These are phyloP conservation scores for Elaeagnus macrophylla DNA, from an alignment of 306 rosid species.

Conservation along the genomic window DNA sequence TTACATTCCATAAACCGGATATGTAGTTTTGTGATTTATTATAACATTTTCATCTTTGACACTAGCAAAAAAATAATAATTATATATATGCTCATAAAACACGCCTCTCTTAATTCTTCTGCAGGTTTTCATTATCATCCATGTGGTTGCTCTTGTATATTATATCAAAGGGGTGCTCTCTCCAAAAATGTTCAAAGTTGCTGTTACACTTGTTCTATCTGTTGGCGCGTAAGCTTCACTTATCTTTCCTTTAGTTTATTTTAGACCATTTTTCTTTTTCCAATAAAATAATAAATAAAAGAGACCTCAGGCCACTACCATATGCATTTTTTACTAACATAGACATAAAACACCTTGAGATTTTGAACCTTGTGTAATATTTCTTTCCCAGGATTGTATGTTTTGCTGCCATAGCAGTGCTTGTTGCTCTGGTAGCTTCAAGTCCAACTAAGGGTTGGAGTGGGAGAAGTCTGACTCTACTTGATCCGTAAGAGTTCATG, in stretches of 20 bases:
- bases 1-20: too few species aligned
- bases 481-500: slow-evolving; percentile 73
- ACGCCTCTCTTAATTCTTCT: background rate
- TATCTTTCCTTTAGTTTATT: slow-evolving; percentile 14
- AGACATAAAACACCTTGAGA: slow-evolving; percentile 19
- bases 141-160: slow-evolving; percentile 91
- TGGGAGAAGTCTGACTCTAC: slow-evolving; percentile 93
- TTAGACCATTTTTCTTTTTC: background rate
- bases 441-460: slow-evolving; percentile 99
- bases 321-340: too few species aligned
- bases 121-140: slow-evolving; percentile 92
- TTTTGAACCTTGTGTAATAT: slow-evolving; percentile 15
- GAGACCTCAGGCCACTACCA: too few species aligned
- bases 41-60: too few species aligned
- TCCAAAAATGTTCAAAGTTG: slow-evolving; percentile 89
- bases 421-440: slow-evolving; percentile 86
- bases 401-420: slow-evolving; percentile 62
- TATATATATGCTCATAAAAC: background rate
- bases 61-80: too few species aligned
- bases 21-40: too few species aligned
- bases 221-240: slow-evolving; percentile 68
- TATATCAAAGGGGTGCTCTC: slow-evolving; percentile 85
- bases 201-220: slow-evolving; percentile 72
- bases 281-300: too few species aligned
- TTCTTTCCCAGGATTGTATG: slow-evolving; percentile 64